Evolutionary conservation across 345 rosid species (phyloP), one percentile per base, ranked within the genome.

Genomic region (Eucalyptus polybractea): DNA sequence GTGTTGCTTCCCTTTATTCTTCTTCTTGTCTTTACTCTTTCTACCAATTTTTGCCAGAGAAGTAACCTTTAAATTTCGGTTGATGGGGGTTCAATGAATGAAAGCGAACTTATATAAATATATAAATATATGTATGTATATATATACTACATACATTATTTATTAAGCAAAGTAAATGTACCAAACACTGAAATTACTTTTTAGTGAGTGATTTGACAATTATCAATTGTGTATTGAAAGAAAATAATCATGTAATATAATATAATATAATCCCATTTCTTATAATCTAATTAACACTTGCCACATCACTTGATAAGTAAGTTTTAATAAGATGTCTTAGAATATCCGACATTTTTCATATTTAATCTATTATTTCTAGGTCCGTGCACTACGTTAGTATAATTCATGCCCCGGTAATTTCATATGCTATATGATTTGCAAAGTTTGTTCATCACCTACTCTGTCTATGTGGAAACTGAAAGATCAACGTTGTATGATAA

Each of bases 341-440:
- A 58, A 2, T 58, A 58, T 58, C n/a, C n/a, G 0, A 58, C 65
- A 58, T 58, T 25, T 58, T 58, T 25, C 3, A 1, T 58, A 58
- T 58, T 25, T 25, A 58, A 24, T 1, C 13, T 58, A 25, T 25
- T 6, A 58, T 58, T 27, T 58, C 65, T 58, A 58, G 65, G 65
- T 58, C 65, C 14, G 13, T 0, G 2, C 3, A 11, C 14, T 4
- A 58, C n/a, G 0, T 58, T 58, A 11, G 65, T 10, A 1, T 1
- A 58, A 10, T 58, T 58, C 65, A 25, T 60, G 67, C 31, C 67
- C 31, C 0, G 8, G 1, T 29, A 29, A 60, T 60, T 60, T 60
- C 31, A 60, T 60, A 6, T 60, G 69, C 69, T 60, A 60, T 27
- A 60, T 27, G 69, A 27, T 27, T 60, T 60, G 16, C 8, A 12